Evolutionary conservation across 495 filamentous ascomycete species (phyloP), one percentile per base, ranked within the genome.

Genomic region (Chaetomium fimeti): DNA sequence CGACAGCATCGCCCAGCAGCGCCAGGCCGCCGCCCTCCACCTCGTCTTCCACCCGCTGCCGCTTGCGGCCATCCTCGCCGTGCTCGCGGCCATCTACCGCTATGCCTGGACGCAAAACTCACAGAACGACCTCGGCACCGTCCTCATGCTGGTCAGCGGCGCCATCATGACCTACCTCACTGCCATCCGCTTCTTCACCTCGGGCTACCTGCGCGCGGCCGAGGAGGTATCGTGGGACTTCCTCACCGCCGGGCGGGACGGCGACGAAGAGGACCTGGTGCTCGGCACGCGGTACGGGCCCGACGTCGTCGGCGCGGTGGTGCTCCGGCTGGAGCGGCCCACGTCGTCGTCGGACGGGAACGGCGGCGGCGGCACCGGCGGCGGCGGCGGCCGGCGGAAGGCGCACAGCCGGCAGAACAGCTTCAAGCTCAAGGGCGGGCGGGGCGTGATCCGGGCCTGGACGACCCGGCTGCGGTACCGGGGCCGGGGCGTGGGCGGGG

Each of bases 371-470:
- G 57, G 58, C 22, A 65, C 73, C 38, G 66, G 13, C 5, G 22
- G 53, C 4, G 18, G 32, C 16, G 22, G 29, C 15, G n/a, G 51
- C 9, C 53, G 53, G 11, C 15, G 27, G 27, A 40, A 38, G 53
- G 6, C 53, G 29, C 53, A 56, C 32, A 56, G 53, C 53, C 24
- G 53, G n/a, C 53, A 56, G n/a, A 56, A 56, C 53, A 58, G 45
- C 66, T 72, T 27, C 18, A 56, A 45, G 65, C 67, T 72, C 22
- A 70, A 66, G 43, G 84, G 78, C 12, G 84, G 79, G 29, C 72
- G 74, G 57, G 83, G 79, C 5, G 74, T 89, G 20, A 86, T 93
- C 53, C 79, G 88, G 25, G 91, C 88, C 1, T 93, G 91, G 89
- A 90, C 91, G 4, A 88, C 91, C 0, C 79, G 82, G 71, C 64